Evolutionary conservation across 1,284 basidiomycete genomes (phyloP).

Genomic region (Cryptococcus depauperatus): DNA sequence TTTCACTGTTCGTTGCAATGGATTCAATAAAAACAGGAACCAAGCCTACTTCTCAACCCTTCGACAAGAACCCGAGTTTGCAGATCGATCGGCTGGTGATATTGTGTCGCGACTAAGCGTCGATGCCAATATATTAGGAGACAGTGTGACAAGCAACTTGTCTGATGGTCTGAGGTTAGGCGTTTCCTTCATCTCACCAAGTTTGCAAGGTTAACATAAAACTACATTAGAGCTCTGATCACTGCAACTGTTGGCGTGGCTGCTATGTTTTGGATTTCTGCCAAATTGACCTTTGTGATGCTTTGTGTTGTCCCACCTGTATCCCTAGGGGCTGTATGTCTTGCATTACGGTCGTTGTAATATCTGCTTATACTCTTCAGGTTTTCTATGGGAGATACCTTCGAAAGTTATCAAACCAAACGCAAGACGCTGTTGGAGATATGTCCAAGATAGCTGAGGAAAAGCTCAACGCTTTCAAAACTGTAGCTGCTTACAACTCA

Average conservation of each 20-base stretch:
- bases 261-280: slow-evolving; percentile 93
- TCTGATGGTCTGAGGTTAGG: slow-evolving; percentile 72
- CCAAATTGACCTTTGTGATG: slow-evolving; percentile 85
- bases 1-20: not conserved
- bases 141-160: slow-evolving; percentile 84
- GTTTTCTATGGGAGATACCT: slow-evolving; percentile 93
- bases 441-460: slow-evolving; percentile 92
- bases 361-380: slow-evolving; percentile 44
- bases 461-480: slow-evolving; percentile 83
- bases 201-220: not conserved
- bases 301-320: slow-evolving; percentile 89
- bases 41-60: slow-evolving; percentile 72
- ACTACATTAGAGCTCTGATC: slow-evolving; percentile 55
- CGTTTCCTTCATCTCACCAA: not conserved
- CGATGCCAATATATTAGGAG: slow-evolving; percentile 90
- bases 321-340: slow-evolving; percentile 73
- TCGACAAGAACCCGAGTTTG: slow-evolving; percentile 83
- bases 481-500: slow-evolving; percentile 82
- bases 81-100: slow-evolving; percentile 89
- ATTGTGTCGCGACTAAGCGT: slow-evolving; percentile 84
- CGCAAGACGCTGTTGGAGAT: slow-evolving; percentile 88
- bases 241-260: slow-evolving; percentile 87
- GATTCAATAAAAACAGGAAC: slow-evolving; percentile 44
- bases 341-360: not conserved
- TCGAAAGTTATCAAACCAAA: slow-evolving; percentile 80